phyloP scores from a whole-genome alignment of 805 yeast species.

The Kuraishia molischiana region DNA sequence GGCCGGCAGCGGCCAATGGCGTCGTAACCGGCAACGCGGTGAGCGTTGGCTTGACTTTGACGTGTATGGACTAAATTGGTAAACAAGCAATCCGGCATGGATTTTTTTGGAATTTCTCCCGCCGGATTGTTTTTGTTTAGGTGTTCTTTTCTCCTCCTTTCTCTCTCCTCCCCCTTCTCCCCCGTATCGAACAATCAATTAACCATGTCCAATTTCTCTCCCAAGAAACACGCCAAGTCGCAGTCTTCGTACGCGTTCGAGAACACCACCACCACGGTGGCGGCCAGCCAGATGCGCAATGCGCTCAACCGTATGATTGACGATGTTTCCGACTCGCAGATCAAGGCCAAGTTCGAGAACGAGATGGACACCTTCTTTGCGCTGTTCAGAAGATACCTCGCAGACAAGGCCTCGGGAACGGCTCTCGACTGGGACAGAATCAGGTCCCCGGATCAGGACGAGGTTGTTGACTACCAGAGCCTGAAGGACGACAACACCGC shows the following conservation, averaged over 20 bases:
- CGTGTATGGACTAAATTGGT: no score
- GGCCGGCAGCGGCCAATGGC: no score
- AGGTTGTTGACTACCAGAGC: slow-evolving; percentile 71
- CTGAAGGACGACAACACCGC: slow-evolving; percentile 32
- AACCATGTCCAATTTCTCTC: slow-evolving; percentile 7
- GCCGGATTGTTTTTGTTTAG: no score
- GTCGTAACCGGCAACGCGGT: no score
- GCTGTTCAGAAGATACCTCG: slow-evolving; percentile 82
- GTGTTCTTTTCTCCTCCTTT: no score
- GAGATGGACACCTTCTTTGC: slow-evolving; percentile 95
- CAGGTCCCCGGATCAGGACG: slow-evolving; percentile 80
- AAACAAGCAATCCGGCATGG: no score
- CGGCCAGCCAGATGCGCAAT: slow-evolving; percentile 97
- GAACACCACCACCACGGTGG: slow-evolving; percentile 87
- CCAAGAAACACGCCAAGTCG: slow-evolving; percentile 57
- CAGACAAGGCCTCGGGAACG: slow-evolving; percentile 80
- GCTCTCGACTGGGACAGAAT: slow-evolving; percentile 93
- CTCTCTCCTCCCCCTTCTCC: no score
- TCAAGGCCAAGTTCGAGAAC: slow-evolving; percentile 57
- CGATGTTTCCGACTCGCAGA: slow-evolving; percentile 46
- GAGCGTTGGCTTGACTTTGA: no score
- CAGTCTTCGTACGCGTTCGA: slow-evolving; percentile 86
- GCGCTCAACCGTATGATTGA: slow-evolving; percentile 86
- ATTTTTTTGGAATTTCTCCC: no score
- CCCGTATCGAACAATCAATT: no score